Conservation (phyloP, 257 asterid species). For the Petrea volubilis region DNA sequence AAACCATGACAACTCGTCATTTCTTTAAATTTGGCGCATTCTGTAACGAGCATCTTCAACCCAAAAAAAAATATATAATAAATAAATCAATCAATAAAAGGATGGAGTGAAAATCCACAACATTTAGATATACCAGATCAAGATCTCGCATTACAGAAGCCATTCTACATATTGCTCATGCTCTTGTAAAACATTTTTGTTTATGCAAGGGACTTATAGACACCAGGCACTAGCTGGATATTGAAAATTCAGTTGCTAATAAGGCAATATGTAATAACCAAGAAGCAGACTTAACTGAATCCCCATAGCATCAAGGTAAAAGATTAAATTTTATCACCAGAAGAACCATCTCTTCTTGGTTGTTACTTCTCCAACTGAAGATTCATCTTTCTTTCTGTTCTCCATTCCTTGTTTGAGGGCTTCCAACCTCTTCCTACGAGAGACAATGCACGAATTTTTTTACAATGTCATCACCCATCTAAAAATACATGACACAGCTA, state of each 20-base stretch:
- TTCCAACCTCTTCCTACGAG: conserved; percentile 63
- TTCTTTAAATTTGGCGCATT: too few species aligned
- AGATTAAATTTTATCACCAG: too few species aligned
- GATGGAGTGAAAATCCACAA: background rate
- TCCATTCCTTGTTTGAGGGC: conserved; percentile 82
- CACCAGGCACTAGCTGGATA: background rate
- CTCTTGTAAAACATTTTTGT: background rate
- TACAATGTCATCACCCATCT: background rate
- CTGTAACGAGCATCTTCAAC: too few species aligned
- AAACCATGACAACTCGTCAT: too few species aligned
- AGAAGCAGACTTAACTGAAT: background rate
- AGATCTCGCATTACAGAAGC: background rate
- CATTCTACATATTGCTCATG: background rate
- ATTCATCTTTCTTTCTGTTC: conserved; percentile 51
- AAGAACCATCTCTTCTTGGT: conserved; percentile 72
- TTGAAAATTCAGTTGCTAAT: conserved; percentile 4
- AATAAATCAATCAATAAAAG: background rate
- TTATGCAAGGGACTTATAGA: background rate
- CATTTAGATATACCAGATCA: background rate
- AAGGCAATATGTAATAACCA: background rate
- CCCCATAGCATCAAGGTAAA: background rate
- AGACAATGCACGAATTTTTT: background rate
- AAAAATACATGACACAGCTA: background rate
- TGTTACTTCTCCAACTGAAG: conserved; percentile 22
- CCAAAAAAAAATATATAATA: too few species aligned